Evolutionary conservation across 768 basidiomycete genomes (phyloP), one percentile per base, ranked within the genome.

Genomic region (Scleroderma bovista): DNA sequence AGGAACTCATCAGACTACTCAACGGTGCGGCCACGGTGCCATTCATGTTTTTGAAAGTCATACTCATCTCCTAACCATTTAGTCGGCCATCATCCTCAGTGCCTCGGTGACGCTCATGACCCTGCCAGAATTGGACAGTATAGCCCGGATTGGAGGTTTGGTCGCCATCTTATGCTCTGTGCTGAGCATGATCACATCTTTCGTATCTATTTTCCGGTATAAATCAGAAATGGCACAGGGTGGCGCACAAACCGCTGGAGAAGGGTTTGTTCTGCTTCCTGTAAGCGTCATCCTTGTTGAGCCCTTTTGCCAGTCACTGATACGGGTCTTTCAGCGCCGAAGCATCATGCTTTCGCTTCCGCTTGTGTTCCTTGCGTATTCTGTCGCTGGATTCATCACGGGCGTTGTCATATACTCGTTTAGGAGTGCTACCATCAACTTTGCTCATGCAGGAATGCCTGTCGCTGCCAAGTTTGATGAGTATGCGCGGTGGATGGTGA

Each of bases 21-120:
- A 66, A 60, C 8, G 66, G 66, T 68, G 44, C 36, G 64, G 7
- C 17, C 13, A n/a, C n/a, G n/a, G 12, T 46, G 39, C 24, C n/a
- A 31, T 32, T 12, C 48, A 15, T 23, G 44, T 57, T 22, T n/a
- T 13, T 48, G 36, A 42, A 38, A 42, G 46, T 52, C 42, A 38
- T 29, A 61, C 67, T 20, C 69, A 65, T 39, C 26, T n/a, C 46
- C 26, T 33, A 51, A 51, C 57, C 26, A 44, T n/a, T n/a, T 63
- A 91, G 88, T 86, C 88, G 58, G 88, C 88, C 24, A 76, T 90
- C 51, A 75, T 90, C 20, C 71, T 91, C 51, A 89, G 89, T 57
- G 84, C 87, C 29, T 86, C 88, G 36, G 84, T 89, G 50, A 89
- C 87, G 23, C 83, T 90, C 69, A 76, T 92, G 62, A 79, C 86